These are phyloP conservation scores for Podospora pseudoanserina DNA, from an alignment of 495 filamentous ascomycete genomes.

Conservation along the genomic window DNA sequence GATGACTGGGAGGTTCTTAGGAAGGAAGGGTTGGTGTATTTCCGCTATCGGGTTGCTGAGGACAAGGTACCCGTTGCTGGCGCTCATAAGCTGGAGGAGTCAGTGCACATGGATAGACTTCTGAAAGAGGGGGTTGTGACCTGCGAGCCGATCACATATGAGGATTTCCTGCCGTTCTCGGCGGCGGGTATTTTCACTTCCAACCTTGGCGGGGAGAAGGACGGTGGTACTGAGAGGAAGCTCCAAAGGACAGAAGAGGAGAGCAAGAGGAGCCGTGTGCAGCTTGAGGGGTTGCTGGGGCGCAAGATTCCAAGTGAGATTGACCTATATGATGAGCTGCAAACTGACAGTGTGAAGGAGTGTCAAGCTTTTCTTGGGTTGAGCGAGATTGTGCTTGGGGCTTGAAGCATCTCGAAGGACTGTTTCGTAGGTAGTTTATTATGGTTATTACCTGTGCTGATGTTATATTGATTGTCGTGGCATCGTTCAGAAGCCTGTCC, in stretches of 20 bases:
- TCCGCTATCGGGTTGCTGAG: conserved; percentile 25
- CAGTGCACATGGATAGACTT: conserved; percentile 23
- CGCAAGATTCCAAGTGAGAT: conserved; percentile 11
- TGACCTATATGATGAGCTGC: conserved; percentile 12
- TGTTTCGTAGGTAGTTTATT: neutral
- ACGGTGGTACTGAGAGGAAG: neutral
- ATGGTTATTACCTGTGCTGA: neutral
- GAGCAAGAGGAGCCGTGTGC: neutral
- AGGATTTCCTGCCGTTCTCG: conserved; percentile 44
- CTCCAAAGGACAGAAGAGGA: neutral
- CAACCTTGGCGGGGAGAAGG: conserved; percentile 28
- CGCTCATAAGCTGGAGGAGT: neutral
- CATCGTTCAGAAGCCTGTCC: neutral
- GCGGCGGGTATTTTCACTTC: conserved; percentile 45
- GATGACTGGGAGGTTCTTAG: conserved; percentile 31
- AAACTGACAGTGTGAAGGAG: conserved; percentile 11
- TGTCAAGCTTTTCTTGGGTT: conserved; percentile 7
- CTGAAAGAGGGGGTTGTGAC: conserved; percentile 24
- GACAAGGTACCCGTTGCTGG: neutral
- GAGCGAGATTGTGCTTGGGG: neutral
- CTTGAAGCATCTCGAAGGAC: neutral
- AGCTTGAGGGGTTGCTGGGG: conserved; percentile 15
- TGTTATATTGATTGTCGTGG: neutral
- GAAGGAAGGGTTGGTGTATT: conserved; percentile 34
- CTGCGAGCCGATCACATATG: conserved; percentile 40